Evolutionary conservation across 2,329 filamentous ascomycete species (phyloP), one percentile per base, ranked within the genome.

Genomic region (Cercospora sesami): DNA sequence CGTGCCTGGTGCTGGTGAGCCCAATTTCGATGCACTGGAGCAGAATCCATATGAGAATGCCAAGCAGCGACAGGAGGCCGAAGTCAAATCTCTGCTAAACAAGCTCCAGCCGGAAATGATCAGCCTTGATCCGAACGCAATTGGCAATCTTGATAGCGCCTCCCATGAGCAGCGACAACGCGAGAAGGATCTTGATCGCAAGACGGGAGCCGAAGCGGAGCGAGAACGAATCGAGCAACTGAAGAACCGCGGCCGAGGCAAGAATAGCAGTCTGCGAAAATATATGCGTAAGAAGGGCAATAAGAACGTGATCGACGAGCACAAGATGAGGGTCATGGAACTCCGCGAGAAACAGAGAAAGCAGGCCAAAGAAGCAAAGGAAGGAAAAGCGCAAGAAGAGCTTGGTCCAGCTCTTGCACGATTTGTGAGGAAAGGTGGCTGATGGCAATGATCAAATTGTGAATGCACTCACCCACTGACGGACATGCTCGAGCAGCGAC

Each of bases 71-170:
- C 94, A 96, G 80, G 95, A 99, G 81, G 86, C 87, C 61, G 95
- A 99, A 80, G 93, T 99, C 79, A 93, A 91, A 83, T 85, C 87
- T 12, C 85, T 99, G 71, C 87, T 99, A 74, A 96, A 96, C 85
- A 99, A 99, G 83, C 85, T 99, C 59, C 89, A 94, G 76, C 94
- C 95, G 3, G 94, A 97, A 77, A 99, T 98, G 93, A 99, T 99
- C 71, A 92, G 93, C 1, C 84, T 99, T 23, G 90, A 99, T 78
- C 94, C 95, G 73, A 91, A 95, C 80, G 96, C 93, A 77, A 88
- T 99, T 74, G 95, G 95, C 65, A 92, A 89, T 73, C 85, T 99
- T 33, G 94, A 99, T 78, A 83, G 93, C 66, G 87, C 91, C 61
- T 92, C 90, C 39, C 89, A 94, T 69, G 86, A 91, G 81, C 90